Evolutionary conservation across 805 yeast species (phyloP).

Genomic region (Blastobotrys mokoenaii): DNA sequence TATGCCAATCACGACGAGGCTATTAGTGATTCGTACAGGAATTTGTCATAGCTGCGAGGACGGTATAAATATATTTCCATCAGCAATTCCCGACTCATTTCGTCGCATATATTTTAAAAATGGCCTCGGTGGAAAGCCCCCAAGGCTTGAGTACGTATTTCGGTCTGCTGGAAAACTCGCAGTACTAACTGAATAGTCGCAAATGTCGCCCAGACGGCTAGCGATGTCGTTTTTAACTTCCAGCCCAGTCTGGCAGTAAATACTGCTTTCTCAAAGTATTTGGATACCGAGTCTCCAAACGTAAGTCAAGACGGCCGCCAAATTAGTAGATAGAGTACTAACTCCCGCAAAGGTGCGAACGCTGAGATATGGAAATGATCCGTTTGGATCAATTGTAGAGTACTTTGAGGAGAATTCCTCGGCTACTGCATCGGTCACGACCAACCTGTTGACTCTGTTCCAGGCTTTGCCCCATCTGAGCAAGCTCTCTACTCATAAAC

Average conservation of each 20-base stretch:
- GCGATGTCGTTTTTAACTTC: conserved; percentile 35
- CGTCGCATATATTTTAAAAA: not conserved
- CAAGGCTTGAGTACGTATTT: too few species aligned
- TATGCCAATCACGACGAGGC: too few species aligned
- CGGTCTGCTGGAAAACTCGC: not conserved
- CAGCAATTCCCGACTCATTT: not conserved
- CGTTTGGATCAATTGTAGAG: conserved; percentile 38
- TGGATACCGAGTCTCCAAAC: conserved; percentile 17
- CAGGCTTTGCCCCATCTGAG: conserved; percentile 51
- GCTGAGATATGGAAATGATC: conserved; percentile 41
- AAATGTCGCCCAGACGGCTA: conserved; percentile 24
- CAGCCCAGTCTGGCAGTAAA: conserved; percentile 40
- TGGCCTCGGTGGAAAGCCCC: not conserved
- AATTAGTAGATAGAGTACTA: not conserved
- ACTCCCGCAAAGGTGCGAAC: too few species aligned
- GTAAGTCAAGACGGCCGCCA: not conserved
- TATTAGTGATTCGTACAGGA: too few species aligned
- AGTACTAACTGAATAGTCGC: conserved; percentile 22
- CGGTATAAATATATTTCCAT: not conserved
- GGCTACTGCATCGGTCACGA: conserved; percentile 38
- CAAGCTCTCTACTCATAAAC: conserved; percentile 32
- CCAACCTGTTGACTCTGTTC: conserved; percentile 47
- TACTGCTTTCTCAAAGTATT: conserved; percentile 27
- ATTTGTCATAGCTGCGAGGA: too few species aligned
- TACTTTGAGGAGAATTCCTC: conserved; percentile 19